Base-by-base conservation (phyloP, 1,139 yeast genomes). In the Magnusiomyces paraingens region DNA sequence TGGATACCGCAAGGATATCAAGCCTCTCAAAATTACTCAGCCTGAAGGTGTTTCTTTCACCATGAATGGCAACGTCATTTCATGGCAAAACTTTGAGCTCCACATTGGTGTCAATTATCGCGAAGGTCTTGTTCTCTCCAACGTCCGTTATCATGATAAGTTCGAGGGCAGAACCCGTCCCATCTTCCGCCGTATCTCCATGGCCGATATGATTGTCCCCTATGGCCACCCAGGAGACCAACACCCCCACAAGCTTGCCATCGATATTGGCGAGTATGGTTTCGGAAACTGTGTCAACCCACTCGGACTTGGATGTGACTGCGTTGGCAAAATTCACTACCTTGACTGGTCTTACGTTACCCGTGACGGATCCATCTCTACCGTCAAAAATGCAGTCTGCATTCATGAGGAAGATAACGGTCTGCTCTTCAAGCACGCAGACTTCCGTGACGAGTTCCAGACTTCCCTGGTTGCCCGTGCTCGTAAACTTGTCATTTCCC, bases 371-470 rank as follows among this genome's bases (percentile, higher is more conserved):
- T 83, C 79, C 36, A 82, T 90, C 53, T 72, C 82, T 60, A 82
- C 89, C 39, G 77, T 84, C 58, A 83, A 82, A 70, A 84, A 85
- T 63, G 93, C 93, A 17, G 78, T 86, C 58, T 86, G 94, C 71
- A 84, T 86, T 64, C 94, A 86, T 68, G 94, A 86, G 73, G 91
- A 86, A 70, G 94, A 86, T 65, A 89, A 84, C 62, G 93, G 94
- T 39, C 70, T 86, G 58, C 73, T 86, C 62, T 85, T 76, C 76
- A 86, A 86, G 74, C 94, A 86, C 71, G 83, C 91, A 52, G 93
- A 86, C 70, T 86, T 84, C 73, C 80, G 94, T 76, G 93, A 86
- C 68, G 83, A 78, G 65, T 84, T 84, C 73, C 83, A 81, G 60
- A 85, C 93, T 52, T 80, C 86, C 41, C 79, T 85, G 59, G 84